Evolutionary conservation across 1,139 yeast species (phyloP).

Genomic region (Diutina neorugosa): DNA sequence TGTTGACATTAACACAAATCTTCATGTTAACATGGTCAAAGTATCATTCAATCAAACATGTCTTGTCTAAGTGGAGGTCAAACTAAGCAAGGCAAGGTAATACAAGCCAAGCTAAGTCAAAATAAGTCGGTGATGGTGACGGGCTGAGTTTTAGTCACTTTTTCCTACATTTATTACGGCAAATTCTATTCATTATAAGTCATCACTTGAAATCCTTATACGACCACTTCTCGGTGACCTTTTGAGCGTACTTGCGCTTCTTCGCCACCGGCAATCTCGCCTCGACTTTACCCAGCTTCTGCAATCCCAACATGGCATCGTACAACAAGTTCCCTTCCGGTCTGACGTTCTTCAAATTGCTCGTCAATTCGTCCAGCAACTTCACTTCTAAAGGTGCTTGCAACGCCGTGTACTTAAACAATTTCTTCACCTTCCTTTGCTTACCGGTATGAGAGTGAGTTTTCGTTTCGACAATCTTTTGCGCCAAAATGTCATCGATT

Average conservation of each 20-base stretch:
- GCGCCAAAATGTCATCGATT: constrained; percentile 32
- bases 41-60: too few species aligned
- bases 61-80: too few species aligned
- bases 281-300: constrained; percentile 78
- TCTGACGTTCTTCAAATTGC: constrained; percentile 68
- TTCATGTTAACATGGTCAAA: too few species aligned
- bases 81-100: too few species aligned
- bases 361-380: constrained; percentile 78
- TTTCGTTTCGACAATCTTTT: constrained; percentile 20
- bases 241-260: constrained; percentile 51
- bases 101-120: too few species aligned
- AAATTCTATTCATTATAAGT: not conserved
- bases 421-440: constrained; percentile 7
- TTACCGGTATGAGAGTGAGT: constrained; percentile 12
- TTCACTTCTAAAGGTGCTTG: constrained; percentile 66
- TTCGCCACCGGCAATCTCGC: constrained; percentile 60
- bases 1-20: too few species aligned
- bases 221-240: constrained; percentile 40
- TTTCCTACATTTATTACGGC: not conserved
- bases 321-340: constrained; percentile 86
- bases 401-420: constrained; percentile 10
- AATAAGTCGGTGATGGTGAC: too few species aligned
- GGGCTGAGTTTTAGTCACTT: too few species aligned
- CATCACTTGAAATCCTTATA: constrained; percentile 70
- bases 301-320: constrained; percentile 73